Conservation (phyloP, 108 stramenopile genomes). For the Nitzschia palea region DNA sequence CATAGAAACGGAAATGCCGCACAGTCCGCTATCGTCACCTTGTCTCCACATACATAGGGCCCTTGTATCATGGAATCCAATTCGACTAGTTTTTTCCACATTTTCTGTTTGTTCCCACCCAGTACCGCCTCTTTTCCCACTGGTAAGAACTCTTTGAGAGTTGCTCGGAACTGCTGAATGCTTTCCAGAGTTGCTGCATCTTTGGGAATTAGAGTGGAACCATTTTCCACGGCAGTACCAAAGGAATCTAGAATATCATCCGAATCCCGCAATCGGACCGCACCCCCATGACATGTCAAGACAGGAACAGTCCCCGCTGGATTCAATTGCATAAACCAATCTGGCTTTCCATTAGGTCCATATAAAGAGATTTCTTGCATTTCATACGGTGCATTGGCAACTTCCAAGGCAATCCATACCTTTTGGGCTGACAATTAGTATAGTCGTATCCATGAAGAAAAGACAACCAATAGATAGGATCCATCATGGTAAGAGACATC, state of each 20-base stretch:
- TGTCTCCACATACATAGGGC: constrained; percentile 60
- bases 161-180: constrained; percentile 52
- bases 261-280: constrained; percentile 50
- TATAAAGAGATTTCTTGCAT: constrained; percentile 70
- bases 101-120: constrained; percentile 44
- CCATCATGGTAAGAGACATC: no score
- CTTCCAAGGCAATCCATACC: constrained; percentile 81
- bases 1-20: constrained; percentile 87
- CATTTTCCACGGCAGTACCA: constrained; percentile 26
- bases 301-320: constrained; percentile 75
- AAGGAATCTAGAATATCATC: constrained; percentile 70
- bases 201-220: not conserved
- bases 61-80: constrained; percentile 47
- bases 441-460: no score
- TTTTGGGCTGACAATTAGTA: constrained; percentile 71
- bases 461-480: constrained; percentile 6
- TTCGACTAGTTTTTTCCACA: constrained; percentile 53
- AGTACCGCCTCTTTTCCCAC: constrained; percentile 76
- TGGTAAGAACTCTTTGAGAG: constrained; percentile 51
- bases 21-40: constrained; percentile 76
- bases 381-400: constrained; percentile 42
- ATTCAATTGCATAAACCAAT: constrained; percentile 84
- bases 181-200: constrained; percentile 1
- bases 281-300: constrained; percentile 29
- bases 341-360: constrained; percentile 77